phyloP scores from a whole-genome alignment of 1,284 basidiomycete genomes.

The Psilocybe mexicana region DNA sequence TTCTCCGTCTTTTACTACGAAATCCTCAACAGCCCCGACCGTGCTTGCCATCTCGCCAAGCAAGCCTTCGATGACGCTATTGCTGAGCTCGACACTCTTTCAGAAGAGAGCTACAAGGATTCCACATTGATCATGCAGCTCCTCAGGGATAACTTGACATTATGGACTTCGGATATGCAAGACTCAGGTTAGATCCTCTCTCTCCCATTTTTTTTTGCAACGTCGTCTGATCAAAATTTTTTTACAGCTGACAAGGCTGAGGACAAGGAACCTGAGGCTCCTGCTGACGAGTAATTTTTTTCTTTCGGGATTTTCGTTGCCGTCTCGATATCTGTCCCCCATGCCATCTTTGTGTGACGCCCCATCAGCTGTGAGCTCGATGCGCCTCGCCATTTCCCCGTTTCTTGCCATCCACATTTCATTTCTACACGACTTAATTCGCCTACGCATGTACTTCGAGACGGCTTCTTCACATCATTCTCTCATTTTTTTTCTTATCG shows the following conservation, averaged over 20 bases:
- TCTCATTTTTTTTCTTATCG: conserved; percentile 8
- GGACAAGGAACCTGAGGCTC: conserved; percentile 66
- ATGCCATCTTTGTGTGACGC: conserved; percentile 9
- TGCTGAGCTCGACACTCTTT: conserved; percentile 98
- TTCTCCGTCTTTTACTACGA: conserved; percentile 99
- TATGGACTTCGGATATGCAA: conserved; percentile 98
- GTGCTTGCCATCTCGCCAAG: conserved; percentile 99
- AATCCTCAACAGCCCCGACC: conserved; percentile 99
- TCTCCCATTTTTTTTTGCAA: neutral
- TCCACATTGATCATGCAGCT: conserved; percentile 99
- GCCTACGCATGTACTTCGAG: conserved; percentile 14
- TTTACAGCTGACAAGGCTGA: conserved; percentile 59
- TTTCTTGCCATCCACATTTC: neutral
- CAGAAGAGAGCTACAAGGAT: conserved; percentile 99
- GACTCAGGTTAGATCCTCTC: conserved; percentile 63
- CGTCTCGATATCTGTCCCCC: conserved; percentile 14
- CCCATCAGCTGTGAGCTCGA: conserved; percentile 3
- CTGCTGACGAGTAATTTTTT: conserved; percentile 56
- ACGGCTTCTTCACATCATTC: conserved; percentile 19
- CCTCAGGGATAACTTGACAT: conserved; percentile 96
- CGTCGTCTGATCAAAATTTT: conserved; percentile 6
- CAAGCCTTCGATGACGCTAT: conserved; percentile 99
- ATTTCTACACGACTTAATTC: conserved; percentile 11
- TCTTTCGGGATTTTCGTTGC: conserved; percentile 27
- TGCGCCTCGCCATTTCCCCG: neutral